These are phyloP conservation scores for Geotrichum histeridarum DNA, from an alignment of 1,139 yeast species.

Conservation along the genomic window DNA sequence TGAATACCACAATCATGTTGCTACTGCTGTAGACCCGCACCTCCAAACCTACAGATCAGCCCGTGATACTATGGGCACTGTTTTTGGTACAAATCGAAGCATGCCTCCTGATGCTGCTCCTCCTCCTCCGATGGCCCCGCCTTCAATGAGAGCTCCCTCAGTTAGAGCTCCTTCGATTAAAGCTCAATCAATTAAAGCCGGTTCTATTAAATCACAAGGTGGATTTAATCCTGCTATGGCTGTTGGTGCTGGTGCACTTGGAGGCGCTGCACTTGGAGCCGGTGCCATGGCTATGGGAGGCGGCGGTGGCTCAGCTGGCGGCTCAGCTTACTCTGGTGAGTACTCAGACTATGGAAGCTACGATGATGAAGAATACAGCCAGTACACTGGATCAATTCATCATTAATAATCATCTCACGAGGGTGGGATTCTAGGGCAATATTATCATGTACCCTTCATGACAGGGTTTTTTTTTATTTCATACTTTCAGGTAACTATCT, in stretches of 20 bases:
- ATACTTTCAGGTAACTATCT: no score
- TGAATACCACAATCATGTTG: constrained; percentile 52
- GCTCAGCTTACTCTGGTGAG: neutral
- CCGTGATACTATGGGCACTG: constrained; percentile 27
- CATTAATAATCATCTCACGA: no score
- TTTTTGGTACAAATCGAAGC: constrained; percentile 24
- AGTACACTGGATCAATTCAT: no score
- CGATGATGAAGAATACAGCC: neutral
- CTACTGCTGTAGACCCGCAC: constrained; percentile 41
- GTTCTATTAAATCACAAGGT: neutral
- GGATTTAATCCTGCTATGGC: constrained; percentile 7
- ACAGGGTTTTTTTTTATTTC: no score
- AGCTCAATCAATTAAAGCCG: constrained; percentile 10
- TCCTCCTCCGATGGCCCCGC: constrained; percentile 24
- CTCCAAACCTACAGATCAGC: constrained; percentile 32
- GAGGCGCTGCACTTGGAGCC: constrained; percentile 15
- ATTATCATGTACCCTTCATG: no score
- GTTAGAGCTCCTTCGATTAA: constrained; percentile 1
- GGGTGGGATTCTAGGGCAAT: no score
- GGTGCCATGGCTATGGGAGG: constrained; percentile 10
- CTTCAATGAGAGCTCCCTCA: constrained; percentile 22
- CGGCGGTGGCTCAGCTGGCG: neutral
- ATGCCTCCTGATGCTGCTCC: constrained; percentile 24
- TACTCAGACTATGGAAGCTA: constrained; percentile 1
- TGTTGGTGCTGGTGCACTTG: constrained; percentile 17